Evolutionary conservation across 78 protist species (phyloP).

Genomic region (Paulinella micropora): DNA sequence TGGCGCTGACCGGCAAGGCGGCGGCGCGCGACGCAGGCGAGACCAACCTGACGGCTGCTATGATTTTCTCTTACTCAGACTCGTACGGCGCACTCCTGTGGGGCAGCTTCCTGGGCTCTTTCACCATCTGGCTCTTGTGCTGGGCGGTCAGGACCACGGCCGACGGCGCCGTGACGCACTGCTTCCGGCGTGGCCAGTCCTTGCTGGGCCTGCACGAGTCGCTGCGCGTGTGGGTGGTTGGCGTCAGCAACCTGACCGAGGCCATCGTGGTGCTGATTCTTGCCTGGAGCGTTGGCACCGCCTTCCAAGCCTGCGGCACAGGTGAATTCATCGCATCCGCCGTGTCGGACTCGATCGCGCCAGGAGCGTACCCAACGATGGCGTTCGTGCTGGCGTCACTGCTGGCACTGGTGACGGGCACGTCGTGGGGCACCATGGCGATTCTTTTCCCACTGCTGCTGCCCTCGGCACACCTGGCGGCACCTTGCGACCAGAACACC

Average conservation of each 20-base stretch:
- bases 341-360: too few species aligned
- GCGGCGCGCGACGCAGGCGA: background rate
- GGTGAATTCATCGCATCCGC: background rate
- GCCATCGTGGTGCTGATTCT: background rate
- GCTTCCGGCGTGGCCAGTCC: too few species aligned
- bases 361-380: too few species aligned
- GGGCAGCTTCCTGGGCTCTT: background rate
- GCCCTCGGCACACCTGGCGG: constrained; percentile 7
- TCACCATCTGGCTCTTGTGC: background rate
- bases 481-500: background rate
- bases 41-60: background rate
- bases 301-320: background rate
- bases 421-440: constrained; percentile 21
- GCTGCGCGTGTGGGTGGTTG: background rate
- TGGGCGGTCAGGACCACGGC: background rate
- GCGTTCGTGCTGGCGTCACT: too few species aligned
- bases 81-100: background rate
- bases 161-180: too few species aligned
- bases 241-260: constrained; percentile 5
- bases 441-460: background rate
- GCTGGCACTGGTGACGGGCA: too few species aligned
- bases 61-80: background rate
- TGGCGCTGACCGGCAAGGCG: background rate
- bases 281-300: constrained; percentile 13
- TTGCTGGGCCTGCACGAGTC: background rate